A percentile compares a stretch with the other conserved stretches of the same genome.
Conservation (phyloP, 257 asterid genomes). For the Solanum arcanum region DNA sequence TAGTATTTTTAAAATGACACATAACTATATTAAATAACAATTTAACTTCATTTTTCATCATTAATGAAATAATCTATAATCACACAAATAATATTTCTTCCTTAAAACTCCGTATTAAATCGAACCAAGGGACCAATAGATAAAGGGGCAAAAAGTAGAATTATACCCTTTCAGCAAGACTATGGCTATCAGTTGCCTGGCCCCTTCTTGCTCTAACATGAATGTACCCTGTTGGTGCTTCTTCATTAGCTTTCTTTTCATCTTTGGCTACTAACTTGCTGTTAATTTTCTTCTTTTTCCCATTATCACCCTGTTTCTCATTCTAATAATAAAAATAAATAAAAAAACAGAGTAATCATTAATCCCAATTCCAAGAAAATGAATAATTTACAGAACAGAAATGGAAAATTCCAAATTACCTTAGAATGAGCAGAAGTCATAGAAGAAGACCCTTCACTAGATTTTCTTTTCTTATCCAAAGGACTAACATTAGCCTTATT, state of each 20-base stretch:
- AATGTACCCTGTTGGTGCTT: slow-evolving; percentile 38
- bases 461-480: slow-evolving; percentile 32
- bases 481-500: slow-evolving; percentile 5
- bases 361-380: neutral
- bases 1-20: too few relatives aligned
- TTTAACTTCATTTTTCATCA: too few relatives aligned
- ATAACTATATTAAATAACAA: too few relatives aligned
- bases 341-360: neutral
- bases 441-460: slow-evolving; percentile 13
- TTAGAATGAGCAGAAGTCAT: slow-evolving; percentile 41
- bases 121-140: too few relatives aligned
- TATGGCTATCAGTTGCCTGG: slow-evolving; percentile 87
- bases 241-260: slow-evolving; percentile 17
- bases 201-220: slow-evolving; percentile 95
- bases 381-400: neutral
- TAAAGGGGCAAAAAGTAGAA: too few relatives aligned
- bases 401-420: slow-evolving; percentile 11
- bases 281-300: slow-evolving; percentile 18
- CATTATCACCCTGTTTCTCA: slow-evolving; percentile 15
- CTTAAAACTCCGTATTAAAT: too few relatives aligned
- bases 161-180: slow-evolving; percentile 74
- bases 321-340: slow-evolving; percentile 2
- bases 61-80: too few relatives aligned
- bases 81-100: too few relatives aligned
- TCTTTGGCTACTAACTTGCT: slow-evolving; percentile 15